Percentiles rank a stretch among this genome's conserved stretches.
phyloP scores from a whole-genome alignment of 768 basidiomycete genomes.

The Dictyophora rubrovolvata region DNA sequence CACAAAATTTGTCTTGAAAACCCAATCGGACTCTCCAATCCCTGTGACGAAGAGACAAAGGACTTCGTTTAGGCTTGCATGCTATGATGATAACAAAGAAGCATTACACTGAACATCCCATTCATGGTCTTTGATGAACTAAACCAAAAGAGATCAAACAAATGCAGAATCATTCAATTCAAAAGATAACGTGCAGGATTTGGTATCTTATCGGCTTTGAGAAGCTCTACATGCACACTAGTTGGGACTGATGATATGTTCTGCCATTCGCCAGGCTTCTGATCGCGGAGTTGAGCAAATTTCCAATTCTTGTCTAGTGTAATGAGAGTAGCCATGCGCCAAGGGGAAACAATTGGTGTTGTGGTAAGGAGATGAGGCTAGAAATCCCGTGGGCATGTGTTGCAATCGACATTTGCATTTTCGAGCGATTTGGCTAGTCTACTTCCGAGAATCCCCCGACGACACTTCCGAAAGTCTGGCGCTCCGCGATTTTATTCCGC shows the following conservation, averaged over 20 bases:
- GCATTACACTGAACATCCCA: slow-evolving; percentile 79
- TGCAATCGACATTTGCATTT: too few species aligned
- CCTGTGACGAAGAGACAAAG: slow-evolving; percentile 33
- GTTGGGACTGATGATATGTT: slow-evolving; percentile 62
- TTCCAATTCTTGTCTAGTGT: slow-evolving; percentile 42
- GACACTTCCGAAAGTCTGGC: background rate
- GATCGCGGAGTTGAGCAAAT: slow-evolving; percentile 58
- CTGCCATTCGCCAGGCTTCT: slow-evolving; percentile 52
- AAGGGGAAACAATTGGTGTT: too few species aligned
- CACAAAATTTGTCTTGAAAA: slow-evolving; percentile 60
- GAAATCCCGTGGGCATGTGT: too few species aligned
- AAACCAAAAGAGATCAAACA: slow-evolving; percentile 6
- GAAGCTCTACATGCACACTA: slow-evolving; percentile 76
- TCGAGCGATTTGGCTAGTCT: background rate
- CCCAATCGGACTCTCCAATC: slow-evolving; percentile 84
- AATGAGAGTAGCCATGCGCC: slow-evolving; percentile 16
- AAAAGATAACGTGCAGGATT: slow-evolving; percentile 53
- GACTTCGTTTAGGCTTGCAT: background rate
- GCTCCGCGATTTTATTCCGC: background rate
- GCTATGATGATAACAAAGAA: background rate
- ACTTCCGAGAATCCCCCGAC: background rate
- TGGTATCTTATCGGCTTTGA: slow-evolving; percentile 62
- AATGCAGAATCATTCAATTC: background rate
- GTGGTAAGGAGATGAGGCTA: too few species aligned
- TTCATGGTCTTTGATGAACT: slow-evolving; percentile 74